These are phyloP conservation scores for Ophiocordyceps camponoti-rufipedis DNA, from an alignment of 2,329 filamentous ascomycete genomes.

Conservation along the genomic window DNA sequence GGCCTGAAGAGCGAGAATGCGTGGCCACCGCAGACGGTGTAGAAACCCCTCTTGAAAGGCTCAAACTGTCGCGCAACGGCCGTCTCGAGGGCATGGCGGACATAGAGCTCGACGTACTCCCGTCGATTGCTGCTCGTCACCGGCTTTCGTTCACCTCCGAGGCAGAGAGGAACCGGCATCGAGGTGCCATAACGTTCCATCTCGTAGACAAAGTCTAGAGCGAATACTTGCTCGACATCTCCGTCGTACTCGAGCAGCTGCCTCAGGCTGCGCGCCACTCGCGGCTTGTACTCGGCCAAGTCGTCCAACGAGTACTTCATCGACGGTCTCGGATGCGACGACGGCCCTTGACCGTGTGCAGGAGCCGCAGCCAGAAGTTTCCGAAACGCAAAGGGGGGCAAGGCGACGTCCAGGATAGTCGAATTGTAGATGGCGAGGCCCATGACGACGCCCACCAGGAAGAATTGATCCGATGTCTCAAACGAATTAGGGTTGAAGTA, in stretches of 20 bases:
- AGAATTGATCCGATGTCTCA: slow-evolving; percentile 83
- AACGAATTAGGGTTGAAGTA: slow-evolving; percentile 88
- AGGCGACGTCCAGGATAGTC: slow-evolving; percentile 73
- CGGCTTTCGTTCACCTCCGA: slow-evolving; percentile 51
- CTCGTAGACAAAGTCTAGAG: slow-evolving; percentile 63
- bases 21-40: slow-evolving; percentile 77
- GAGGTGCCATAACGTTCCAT: slow-evolving; percentile 58
- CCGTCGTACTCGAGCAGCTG: slow-evolving; percentile 70
- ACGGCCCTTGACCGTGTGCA: slow-evolving; percentile 31
- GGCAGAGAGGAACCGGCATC: slow-evolving; percentile 50
- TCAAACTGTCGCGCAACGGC: slow-evolving; percentile 72
- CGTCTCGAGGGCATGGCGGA: slow-evolving; percentile 62
- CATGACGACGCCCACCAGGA: slow-evolving; percentile 71
- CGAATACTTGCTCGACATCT: slow-evolving; percentile 64
- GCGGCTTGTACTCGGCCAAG: slow-evolving; percentile 63
- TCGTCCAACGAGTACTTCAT: slow-evolving; percentile 68
- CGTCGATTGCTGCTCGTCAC: slow-evolving; percentile 73
- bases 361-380: slow-evolving; percentile 69
- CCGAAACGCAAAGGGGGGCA: slow-evolving; percentile 78
- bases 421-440: slow-evolving; percentile 90
- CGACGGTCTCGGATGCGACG: slow-evolving; percentile 35
- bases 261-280: slow-evolving; percentile 55
- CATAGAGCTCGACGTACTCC: slow-evolving; percentile 76
- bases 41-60: slow-evolving; percentile 87
- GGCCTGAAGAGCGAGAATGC: slow-evolving; percentile 74